phyloP scores from a whole-genome alignment of 345 rosid species.

The Noccaea caerulescens region DNA sequence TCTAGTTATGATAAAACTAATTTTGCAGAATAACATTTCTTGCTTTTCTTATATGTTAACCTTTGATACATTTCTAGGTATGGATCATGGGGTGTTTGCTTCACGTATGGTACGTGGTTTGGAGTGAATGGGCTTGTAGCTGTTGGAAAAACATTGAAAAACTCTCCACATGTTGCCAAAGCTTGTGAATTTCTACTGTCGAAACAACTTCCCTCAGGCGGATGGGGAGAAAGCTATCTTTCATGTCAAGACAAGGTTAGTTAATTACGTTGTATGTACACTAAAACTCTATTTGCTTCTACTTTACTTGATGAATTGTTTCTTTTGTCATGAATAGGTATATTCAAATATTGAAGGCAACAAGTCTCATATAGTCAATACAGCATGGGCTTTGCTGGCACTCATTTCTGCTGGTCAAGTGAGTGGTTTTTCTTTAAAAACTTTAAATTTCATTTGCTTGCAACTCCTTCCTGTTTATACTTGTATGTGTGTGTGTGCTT shows the following conservation, averaged over 20 bases:
- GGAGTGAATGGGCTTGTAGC: constrained; percentile 80
- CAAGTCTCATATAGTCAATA: constrained; percentile 61
- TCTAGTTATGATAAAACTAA: constrained; percentile 17
- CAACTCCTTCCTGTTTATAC: not conserved
- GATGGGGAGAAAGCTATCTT: constrained; percentile 99
- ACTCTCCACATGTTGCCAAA: constrained; percentile 62
- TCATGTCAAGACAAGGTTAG: constrained; percentile 88
- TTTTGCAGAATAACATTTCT: constrained; percentile 9
- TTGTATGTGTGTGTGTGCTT: constrained; percentile 1
- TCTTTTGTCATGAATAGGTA: constrained; percentile 41
- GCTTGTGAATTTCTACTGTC: constrained; percentile 89
- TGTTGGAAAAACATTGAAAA: constrained; percentile 67
- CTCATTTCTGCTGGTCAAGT: constrained; percentile 74
- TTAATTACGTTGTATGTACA: not conserved
- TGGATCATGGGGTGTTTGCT: constrained; percentile 97
- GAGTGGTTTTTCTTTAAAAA: constrained; percentile 21
- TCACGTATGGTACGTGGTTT: constrained; percentile 84
- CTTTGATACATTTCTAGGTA: constrained; percentile 56
- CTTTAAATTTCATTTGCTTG: not conserved
- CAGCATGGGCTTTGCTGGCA: constrained; percentile 70
- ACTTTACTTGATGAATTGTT: constrained; percentile 6
- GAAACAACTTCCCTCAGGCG: constrained; percentile 80
- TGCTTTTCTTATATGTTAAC: not conserved
- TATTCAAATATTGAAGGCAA: constrained; percentile 62
- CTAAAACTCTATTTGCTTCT: constrained; percentile 8